Base-by-base conservation (phyloP, 2,329 filamentous ascomycete genomes). In the Gnomoniopsis smithogilvyi region DNA sequence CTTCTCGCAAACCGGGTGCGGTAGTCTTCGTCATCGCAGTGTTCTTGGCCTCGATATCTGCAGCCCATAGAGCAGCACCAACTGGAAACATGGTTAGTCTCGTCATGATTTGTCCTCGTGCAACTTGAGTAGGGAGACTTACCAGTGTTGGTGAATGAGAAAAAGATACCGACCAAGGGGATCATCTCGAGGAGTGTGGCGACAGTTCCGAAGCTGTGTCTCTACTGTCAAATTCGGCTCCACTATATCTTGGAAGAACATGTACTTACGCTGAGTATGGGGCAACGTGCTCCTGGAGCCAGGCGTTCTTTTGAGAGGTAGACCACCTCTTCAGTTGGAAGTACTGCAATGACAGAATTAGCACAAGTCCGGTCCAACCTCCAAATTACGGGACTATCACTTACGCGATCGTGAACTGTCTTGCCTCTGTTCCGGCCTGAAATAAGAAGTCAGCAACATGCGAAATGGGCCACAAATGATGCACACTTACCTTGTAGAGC, bases 61-160 rank as follows among this genome's bases (percentile, higher is more conserved):
- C 90, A 45, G 94, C 93, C 92, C 92, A 97, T n/a, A 98, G 77
- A 8, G 94, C 94, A 56, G 93, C 94, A 8, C 92, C 94, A 60
- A 96, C 92, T 87, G 8, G 41, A 55, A 41, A 47, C 56, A 56
- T 43, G 12, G 53, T 56, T 14, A 56, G 46, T 50, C 19, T 41
- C 21, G 17, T 17, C 34, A n/a, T 21, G 19, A 19, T 2, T 15
- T 21, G 21, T n/a, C 12, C 11, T 24, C 14, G 14, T 49, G 21
- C 15, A 11, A 19, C 15, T n/a, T 3, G 17, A 21, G n/a, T 10
- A 17, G 30, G 19, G 49, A 38, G 11, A 64, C 74, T 68, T 76
- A 84, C 84, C 84, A 1, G 91, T 89, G 72, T 96, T 97, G 17
- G 92, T 96, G 72, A 96, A 97, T 0, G 89, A 83, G 69, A 96